These are phyloP conservation scores for Ophiostoma fasciatum DNA, from an alignment of 2,329 filamentous ascomycete species.

Conservation along the genomic window DNA sequence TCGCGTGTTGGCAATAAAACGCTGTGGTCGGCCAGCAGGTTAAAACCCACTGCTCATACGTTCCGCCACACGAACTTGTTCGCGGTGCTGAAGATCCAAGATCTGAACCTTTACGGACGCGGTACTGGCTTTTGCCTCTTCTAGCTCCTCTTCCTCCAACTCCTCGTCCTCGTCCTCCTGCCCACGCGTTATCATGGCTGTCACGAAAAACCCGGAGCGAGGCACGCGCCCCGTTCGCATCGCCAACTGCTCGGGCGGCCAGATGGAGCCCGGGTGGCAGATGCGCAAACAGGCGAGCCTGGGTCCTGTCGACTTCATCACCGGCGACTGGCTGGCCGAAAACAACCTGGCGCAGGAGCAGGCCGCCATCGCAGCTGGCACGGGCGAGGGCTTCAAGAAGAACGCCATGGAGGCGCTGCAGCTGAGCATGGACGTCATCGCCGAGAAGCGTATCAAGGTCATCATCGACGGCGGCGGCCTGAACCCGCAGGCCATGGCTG, in stretches of 20 bases:
- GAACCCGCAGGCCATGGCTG: slow-evolving; percentile 32
- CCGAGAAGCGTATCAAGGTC: slow-evolving; percentile 31
- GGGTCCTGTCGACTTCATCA: slow-evolving; percentile 12
- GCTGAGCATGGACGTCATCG: slow-evolving; percentile 9
- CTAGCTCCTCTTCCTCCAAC: too few relatives aligned
- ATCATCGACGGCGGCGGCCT: slow-evolving; percentile 33
- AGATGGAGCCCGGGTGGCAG: slow-evolving; percentile 6
- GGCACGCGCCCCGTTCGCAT: slow-evolving; percentile 19
- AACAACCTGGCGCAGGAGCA: slow-evolving; percentile 14
- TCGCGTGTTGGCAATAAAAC: too few relatives aligned
- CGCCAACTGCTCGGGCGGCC: slow-evolving; percentile 21
- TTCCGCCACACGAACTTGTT: too few relatives aligned
- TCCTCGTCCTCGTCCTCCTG: too few relatives aligned
- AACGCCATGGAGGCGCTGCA: slow-evolving; percentile 6
- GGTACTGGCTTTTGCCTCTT: too few relatives aligned
- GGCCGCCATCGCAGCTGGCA: slow-evolving; percentile 1
- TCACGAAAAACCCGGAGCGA: too few relatives aligned
- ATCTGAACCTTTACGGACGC: too few relatives aligned
- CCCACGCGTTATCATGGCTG: too few relatives aligned
- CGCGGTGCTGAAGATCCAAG: too few relatives aligned
- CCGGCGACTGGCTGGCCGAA: slow-evolving; percentile 16
- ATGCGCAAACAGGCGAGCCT: slow-evolving; percentile 12
- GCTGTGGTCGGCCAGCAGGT: too few relatives aligned
- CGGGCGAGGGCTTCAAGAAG: slow-evolving; percentile 3
- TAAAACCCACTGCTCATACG: too few relatives aligned